A percentile compares a stretch with the other conserved stretches of the same genome.
Evolutionary conservation across 164 flowering plant species (phyloP).

Genomic region (Tinospora cordifolia): DNA sequence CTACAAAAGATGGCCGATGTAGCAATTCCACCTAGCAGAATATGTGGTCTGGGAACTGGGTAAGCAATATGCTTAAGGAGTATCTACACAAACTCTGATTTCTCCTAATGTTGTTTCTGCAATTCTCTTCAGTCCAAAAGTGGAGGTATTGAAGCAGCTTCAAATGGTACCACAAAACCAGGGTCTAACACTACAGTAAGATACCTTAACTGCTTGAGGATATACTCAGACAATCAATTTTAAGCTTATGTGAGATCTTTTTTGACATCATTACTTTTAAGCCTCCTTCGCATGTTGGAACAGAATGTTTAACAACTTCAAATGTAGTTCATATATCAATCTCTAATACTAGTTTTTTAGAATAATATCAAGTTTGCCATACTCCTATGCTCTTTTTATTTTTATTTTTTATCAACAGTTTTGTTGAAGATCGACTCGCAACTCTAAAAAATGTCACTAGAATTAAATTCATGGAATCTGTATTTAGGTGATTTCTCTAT

Average conservation of each 20-base stretch:
- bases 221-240: not conserved
- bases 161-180: constrained; percentile 72
- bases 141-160: constrained; percentile 82
- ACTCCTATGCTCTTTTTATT: not conserved
- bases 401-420: constrained; percentile 31
- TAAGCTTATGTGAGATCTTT: not conserved
- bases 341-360: not conserved
- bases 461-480: constrained; percentile 76
- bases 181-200: constrained; percentile 90
- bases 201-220: constrained; percentile 3
- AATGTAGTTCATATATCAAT: not conserved
- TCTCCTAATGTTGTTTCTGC: constrained; percentile 9
- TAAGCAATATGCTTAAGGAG: constrained; percentile 27
- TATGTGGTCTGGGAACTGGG: constrained; percentile 91
- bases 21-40: constrained; percentile 66
- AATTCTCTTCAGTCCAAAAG: constrained; percentile 66
- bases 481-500: constrained; percentile 52
- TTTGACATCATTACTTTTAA: not conserved
- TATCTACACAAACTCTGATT: not conserved
- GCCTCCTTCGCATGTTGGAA: no score
- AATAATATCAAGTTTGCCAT: not conserved
- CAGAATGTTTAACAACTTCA: no score
- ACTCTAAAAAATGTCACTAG: constrained; percentile 86
- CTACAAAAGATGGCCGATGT: constrained; percentile 79
- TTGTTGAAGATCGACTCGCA: constrained; percentile 90